phyloP scores from a whole-genome alignment of 169 alveolate species.

The Plasmodium coatneyi region DNA sequence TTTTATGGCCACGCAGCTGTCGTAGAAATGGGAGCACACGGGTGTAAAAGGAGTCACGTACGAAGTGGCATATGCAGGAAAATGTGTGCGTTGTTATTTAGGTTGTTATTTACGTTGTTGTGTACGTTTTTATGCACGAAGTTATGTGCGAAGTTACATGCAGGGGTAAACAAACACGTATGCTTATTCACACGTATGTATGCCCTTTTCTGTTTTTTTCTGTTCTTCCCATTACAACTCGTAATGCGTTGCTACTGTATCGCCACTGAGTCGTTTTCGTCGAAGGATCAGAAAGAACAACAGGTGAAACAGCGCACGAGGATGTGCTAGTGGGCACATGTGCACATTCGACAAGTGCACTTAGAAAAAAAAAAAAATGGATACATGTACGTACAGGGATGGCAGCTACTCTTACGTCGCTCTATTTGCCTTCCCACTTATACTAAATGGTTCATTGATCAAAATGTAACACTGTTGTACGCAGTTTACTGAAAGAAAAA shows the following conservation, averaged over 20 bases:
- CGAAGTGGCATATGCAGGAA: neutral
- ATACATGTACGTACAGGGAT: neutral
- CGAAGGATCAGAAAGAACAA: constrained; percentile 9
- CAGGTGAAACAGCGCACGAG: neutral
- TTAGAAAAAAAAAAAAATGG: neutral
- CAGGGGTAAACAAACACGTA: neutral
- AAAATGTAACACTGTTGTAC: neutral
- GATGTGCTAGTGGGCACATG: neutral
- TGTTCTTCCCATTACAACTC: constrained; percentile 20
- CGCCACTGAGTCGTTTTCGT: constrained; percentile 5
- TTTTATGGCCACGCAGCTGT: constrained; percentile 1
- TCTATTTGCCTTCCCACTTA: neutral
- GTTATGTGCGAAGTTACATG: neutral
- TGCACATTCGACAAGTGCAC: neutral
- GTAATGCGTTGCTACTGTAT: constrained; percentile 43
- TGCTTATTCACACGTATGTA: neutral
- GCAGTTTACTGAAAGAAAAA: neutral
- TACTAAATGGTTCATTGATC: neutral
- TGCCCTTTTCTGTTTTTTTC: neutral
- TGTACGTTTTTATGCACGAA: constrained; percentile 1
- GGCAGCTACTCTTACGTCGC: neutral
- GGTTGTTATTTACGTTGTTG: neutral
- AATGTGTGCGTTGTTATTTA: neutral
- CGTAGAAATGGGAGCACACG: neutral
- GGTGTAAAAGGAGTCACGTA: neutral